Evolutionary conservation across 106 monocot species (phyloP).

Genomic region (Hemerocallis citrina): DNA sequence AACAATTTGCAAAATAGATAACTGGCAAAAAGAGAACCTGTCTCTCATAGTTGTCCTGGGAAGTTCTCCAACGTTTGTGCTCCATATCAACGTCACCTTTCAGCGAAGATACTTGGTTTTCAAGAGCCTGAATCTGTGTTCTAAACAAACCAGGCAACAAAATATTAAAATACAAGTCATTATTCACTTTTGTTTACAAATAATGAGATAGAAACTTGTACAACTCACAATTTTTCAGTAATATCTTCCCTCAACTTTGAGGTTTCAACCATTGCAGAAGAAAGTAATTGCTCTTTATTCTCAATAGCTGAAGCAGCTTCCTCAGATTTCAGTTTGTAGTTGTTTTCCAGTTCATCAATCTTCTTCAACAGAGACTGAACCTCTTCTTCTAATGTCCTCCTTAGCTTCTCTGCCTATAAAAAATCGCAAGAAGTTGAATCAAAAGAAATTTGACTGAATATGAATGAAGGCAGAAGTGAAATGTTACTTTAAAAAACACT

Average conservation of each 20-base stretch:
- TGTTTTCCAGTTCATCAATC: slow-evolving; percentile 54
- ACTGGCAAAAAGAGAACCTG: slow-evolving; percentile 47
- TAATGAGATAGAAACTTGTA: neutral
- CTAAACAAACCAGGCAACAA: slow-evolving; percentile 14
- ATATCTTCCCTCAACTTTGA: slow-evolving; percentile 47
- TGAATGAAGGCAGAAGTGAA: neutral
- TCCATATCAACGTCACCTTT: slow-evolving; percentile 61
- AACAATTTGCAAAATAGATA: neutral
- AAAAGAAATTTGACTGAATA: neutral
- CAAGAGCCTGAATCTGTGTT: slow-evolving; percentile 34
- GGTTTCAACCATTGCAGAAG: slow-evolving; percentile 34
- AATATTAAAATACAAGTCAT: neutral
- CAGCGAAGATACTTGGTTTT: slow-evolving; percentile 42
- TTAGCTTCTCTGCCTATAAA: slow-evolving; percentile 51
- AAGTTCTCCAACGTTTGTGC: slow-evolving; percentile 74
- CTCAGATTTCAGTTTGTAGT: slow-evolving; percentile 45
- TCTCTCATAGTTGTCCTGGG: slow-evolving; percentile 96
- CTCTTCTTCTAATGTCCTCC: slow-evolving; percentile 57
- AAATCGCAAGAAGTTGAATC: neutral
- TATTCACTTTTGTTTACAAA: too few species aligned
- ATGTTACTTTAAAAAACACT: neutral
- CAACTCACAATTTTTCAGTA: slow-evolving; percentile 43
- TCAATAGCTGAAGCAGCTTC: slow-evolving; percentile 56
- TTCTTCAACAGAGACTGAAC: slow-evolving; percentile 39
- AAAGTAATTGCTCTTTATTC: slow-evolving; percentile 61